These are phyloP conservation scores for Baorangia bicolor DNA, from an alignment of 768 basidiomycete species.

Conservation along the genomic window DNA sequence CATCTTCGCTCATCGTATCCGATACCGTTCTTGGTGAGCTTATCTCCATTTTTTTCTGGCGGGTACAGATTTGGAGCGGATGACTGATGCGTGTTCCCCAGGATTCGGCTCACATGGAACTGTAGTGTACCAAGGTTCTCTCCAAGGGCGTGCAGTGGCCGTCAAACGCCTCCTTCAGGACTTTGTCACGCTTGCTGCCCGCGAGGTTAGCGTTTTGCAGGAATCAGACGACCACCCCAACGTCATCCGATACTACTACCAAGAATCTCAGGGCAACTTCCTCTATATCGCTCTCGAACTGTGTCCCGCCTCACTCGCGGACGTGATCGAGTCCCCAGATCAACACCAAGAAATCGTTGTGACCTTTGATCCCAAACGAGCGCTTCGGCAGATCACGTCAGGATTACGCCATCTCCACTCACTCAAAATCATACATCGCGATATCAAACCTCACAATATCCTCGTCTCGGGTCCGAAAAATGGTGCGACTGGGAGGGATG, in stretches of 20 bases:
- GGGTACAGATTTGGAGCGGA: not conserved
- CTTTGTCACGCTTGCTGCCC: slow-evolving; percentile 90
- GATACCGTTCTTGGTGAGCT: slow-evolving; percentile 70
- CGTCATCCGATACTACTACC: slow-evolving; percentile 97
- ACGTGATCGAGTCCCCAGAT: slow-evolving; percentile 79
- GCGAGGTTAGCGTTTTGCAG: slow-evolving; percentile 92
- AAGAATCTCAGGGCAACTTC: slow-evolving; percentile 91
- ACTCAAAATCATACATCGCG: slow-evolving; percentile 95
- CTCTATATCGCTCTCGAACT: slow-evolving; percentile 97
- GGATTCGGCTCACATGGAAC: slow-evolving; percentile 97
- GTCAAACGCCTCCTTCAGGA: slow-evolving; percentile 95
- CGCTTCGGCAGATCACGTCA: slow-evolving; percentile 80
- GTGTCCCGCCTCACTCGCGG: slow-evolving; percentile 86
- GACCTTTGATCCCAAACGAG: slow-evolving; percentile 83
- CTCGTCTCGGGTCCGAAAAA: slow-evolving; percentile 74
- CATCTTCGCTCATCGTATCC: slow-evolving; percentile 65
- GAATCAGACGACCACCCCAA: slow-evolving; percentile 98
- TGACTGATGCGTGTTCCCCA: slow-evolving; percentile 32
- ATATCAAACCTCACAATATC: slow-evolving; percentile 99
- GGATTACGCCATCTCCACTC: slow-evolving; percentile 90
- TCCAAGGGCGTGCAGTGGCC: slow-evolving; percentile 98
- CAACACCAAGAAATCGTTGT: slow-evolving; percentile 75
- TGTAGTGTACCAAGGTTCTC: slow-evolving; percentile 88
- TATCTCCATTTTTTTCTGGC: not conserved
- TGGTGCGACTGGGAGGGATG: slow-evolving; percentile 40